A percentile compares a stretch with the other conserved stretches of the same genome.
Conservation (phyloP, 257 asterid species). For the Verbascum thapsus region DNA sequence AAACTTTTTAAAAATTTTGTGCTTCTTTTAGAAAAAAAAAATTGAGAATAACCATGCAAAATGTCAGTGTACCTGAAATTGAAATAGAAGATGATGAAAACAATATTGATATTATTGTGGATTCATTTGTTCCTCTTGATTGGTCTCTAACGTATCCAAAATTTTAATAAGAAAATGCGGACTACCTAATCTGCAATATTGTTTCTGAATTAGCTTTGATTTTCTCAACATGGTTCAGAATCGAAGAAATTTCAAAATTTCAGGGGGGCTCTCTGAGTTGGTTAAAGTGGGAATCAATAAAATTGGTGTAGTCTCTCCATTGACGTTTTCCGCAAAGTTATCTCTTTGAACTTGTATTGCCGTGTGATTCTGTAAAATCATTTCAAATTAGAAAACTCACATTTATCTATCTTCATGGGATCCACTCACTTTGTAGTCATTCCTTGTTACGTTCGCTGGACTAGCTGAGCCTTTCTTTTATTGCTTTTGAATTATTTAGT, state of each 20-base stretch:
- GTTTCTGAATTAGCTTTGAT: not conserved
- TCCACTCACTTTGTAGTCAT: slow-evolving; percentile 65
- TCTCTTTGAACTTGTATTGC: slow-evolving; percentile 87
- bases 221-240: slow-evolving; percentile 21
- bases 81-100: not conserved
- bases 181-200: not conserved
- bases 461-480: slow-evolving; percentile 49
- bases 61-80: too few relatives aligned
- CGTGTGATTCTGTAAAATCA: slow-evolving; percentile 81
- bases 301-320: slow-evolving; percentile 69
- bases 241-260: slow-evolving; percentile 22
- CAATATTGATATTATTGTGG: not conserved
- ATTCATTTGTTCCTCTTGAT: slow-evolving; percentile 10
- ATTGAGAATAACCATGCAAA: too few relatives aligned
- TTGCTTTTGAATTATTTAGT: not conserved
- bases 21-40: too few relatives aligned
- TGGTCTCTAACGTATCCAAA: not conserved
- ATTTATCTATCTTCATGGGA: slow-evolving; percentile 70
- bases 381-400: slow-evolving; percentile 23
- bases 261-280: slow-evolving; percentile 36
- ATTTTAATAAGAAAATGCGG: not conserved
- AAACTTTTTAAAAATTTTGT: too few relatives aligned
- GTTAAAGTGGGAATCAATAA: slow-evolving; percentile 42
- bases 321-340: slow-evolving; percentile 73
- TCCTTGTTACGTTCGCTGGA: slow-evolving; percentile 77